Evolutionary conservation across 1,284 basidiomycete genomes (phyloP).

Genomic region (Ceratobasidium sp.): DNA sequence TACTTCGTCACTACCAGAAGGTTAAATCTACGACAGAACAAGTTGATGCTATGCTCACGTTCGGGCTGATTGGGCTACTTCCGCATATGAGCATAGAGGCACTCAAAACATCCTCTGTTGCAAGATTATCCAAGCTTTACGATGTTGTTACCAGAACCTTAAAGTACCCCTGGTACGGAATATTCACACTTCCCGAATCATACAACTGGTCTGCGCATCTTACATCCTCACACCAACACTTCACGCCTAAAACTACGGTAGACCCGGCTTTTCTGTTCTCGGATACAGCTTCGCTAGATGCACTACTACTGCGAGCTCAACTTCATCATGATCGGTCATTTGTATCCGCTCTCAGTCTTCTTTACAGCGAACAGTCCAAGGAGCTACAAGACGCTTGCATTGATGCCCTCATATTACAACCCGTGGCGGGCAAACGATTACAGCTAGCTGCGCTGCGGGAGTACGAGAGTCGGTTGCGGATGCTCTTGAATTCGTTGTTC

Average conservation of each 20-base stretch:
- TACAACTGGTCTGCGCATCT: not conserved
- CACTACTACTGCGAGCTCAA: not conserved
- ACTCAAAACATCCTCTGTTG: not conserved
- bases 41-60: not conserved
- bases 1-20: not conserved
- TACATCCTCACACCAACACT: not conserved
- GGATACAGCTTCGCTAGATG: not conserved
- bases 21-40: not conserved
- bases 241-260: not conserved
- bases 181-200: not conserved
- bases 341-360: not conserved
- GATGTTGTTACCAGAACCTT: not conserved
- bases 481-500: too few relatives aligned
- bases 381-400: constrained; percentile 2
- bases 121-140: not conserved
- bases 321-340: not conserved
- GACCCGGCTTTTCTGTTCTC: not conserved
- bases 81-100: not conserved
- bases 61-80: constrained; percentile 1
- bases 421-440: not conserved
- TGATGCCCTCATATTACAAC: not conserved
- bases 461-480: not conserved
- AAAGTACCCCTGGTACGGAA: not conserved
- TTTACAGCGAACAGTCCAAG: not conserved
- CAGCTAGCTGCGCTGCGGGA: not conserved